Evolutionary conservation across 1,284 basidiomycete genomes (phyloP).

Genomic region (Pseudozyma hubeiensis): DNA sequence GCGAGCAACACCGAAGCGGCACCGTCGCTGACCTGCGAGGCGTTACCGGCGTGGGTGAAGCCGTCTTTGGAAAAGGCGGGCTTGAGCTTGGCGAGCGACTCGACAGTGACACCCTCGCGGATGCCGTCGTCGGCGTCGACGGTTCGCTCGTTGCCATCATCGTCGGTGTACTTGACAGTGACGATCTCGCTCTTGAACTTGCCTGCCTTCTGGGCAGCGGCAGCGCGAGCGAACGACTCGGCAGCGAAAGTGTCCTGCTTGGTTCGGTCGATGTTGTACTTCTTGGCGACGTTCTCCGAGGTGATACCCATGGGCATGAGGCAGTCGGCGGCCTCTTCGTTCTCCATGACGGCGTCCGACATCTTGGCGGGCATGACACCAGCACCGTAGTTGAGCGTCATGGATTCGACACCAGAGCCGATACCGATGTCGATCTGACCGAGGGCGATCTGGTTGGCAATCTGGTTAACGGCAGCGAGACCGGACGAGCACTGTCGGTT

Average conservation of each 20-base stretch:
- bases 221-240: constrained; percentile 84
- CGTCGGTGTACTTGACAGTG: constrained; percentile 82
- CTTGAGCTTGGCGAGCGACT: constrained; percentile 89
- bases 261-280: constrained; percentile 80
- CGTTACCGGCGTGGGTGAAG: constrained; percentile 90
- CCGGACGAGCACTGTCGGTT: constrained; percentile 92
- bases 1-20: constrained; percentile 93
- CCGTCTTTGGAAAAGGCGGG: constrained; percentile 90
- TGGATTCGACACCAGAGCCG: constrained; percentile 91
- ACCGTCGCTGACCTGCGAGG: constrained; percentile 96
- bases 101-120: constrained; percentile 82
- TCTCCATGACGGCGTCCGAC: constrained; percentile 83
- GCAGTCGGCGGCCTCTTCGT: constrained; percentile 88
- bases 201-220: constrained; percentile 84
- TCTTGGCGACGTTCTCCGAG: constrained; percentile 90
- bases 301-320: constrained; percentile 96
- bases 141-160: constrained; percentile 80
- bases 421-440: constrained; percentile 82
- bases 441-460: constrained; percentile 83
- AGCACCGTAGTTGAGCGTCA: constrained; percentile 79
- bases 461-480: constrained; percentile 86
- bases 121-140: constrained; percentile 93
- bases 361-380: constrained; percentile 78
- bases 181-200: constrained; percentile 93
- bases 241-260: constrained; percentile 88